These are phyloP conservation scores for Falciphora oryzae DNA, from an alignment of 2,329 filamentous ascomycete species.

Conservation along the genomic window DNA sequence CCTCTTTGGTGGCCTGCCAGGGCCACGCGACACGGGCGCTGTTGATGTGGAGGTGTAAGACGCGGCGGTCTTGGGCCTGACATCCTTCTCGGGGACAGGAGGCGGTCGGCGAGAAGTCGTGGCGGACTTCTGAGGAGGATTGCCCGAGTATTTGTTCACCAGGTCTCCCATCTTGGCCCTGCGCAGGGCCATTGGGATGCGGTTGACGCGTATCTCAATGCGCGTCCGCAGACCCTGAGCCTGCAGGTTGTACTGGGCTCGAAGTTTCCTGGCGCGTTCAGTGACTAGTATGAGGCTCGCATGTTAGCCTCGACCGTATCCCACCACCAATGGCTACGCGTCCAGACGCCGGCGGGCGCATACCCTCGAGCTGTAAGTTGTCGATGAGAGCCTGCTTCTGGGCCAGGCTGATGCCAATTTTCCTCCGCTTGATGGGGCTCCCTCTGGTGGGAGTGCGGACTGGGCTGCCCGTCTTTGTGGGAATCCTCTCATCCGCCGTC, in stretches of 20 bases:
- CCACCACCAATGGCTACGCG: background rate
- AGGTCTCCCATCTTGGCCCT: conserved; percentile 80
- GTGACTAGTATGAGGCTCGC: conserved; percentile 56
- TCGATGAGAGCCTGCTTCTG: conserved; percentile 87
- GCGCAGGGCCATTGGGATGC: conserved; percentile 75
- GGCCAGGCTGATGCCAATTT: conserved; percentile 54
- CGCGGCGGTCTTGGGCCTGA: conserved; percentile 8
- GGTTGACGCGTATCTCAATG: conserved; percentile 88
- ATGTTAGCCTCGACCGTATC: conserved; percentile 2
- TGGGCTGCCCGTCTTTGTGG: conserved; percentile 29
- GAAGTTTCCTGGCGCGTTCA: conserved; percentile 78
- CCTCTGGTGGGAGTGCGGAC: conserved; percentile 23
- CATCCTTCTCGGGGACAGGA: conserved; percentile 46
- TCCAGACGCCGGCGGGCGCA: conserved; percentile 23
- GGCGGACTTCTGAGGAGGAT: conserved; percentile 20
- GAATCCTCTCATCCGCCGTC: conserved; percentile 21
- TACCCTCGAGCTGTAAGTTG: conserved; percentile 85
- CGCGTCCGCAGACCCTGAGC: conserved; percentile 78
- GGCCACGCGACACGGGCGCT: conserved; percentile 12
- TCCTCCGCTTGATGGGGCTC: conserved; percentile 59
- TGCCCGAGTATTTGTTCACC: conserved; percentile 41
- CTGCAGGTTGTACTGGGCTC: conserved; percentile 84
- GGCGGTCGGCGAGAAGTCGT: conserved; percentile 30
- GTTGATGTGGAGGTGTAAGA: conserved; percentile 9
- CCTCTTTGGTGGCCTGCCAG: conserved; percentile 37